phyloP scores from a whole-genome alignment of 2,329 filamentous ascomycete species.

The Dothideomycetes sp. region DNA sequence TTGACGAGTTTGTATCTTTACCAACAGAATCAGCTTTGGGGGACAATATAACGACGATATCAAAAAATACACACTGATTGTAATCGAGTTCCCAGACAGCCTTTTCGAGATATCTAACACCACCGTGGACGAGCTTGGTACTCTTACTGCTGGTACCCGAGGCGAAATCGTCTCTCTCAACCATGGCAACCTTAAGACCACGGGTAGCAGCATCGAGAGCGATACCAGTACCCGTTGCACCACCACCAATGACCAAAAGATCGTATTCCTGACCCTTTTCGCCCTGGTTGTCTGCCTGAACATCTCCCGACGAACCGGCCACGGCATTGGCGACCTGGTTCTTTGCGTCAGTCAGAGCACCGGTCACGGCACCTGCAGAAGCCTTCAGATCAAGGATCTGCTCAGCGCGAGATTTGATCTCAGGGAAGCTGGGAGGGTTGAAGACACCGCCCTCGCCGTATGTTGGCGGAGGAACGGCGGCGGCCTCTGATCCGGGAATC shows the following conservation, averaged over 20 bases:
- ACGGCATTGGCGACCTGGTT: constrained; percentile 31
- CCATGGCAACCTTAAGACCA: constrained; percentile 68
- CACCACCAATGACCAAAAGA: constrained; percentile 67
- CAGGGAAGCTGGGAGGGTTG: constrained; percentile 57
- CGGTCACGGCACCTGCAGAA: constrained; percentile 34
- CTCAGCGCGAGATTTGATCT: constrained; percentile 51
- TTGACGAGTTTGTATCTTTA: constrained; percentile 58
- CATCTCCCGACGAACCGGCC: constrained; percentile 20
- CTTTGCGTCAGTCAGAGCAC: constrained; percentile 37
- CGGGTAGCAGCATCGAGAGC: constrained; percentile 72
- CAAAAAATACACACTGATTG: constrained; percentile 48
- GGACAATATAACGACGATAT: neutral
- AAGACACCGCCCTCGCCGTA: constrained; percentile 61
- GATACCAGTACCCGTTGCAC: constrained; percentile 71
- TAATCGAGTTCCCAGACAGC: constrained; percentile 80
- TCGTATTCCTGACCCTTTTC: constrained; percentile 53
- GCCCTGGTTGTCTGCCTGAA: constrained; percentile 20
- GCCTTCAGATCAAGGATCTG: constrained; percentile 54
- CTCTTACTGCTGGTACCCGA: constrained; percentile 77
- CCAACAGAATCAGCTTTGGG: constrained; percentile 11
- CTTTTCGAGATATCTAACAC: constrained; percentile 78
- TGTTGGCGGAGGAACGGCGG: constrained; percentile 60
- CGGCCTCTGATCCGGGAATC: constrained; percentile 60
- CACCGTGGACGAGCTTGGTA: constrained; percentile 78
- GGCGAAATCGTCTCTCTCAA: constrained; percentile 77